phyloP scores from a whole-genome alignment of 2,329 filamentous ascomycete species.

The Colletotrichum shisoi region DNA sequence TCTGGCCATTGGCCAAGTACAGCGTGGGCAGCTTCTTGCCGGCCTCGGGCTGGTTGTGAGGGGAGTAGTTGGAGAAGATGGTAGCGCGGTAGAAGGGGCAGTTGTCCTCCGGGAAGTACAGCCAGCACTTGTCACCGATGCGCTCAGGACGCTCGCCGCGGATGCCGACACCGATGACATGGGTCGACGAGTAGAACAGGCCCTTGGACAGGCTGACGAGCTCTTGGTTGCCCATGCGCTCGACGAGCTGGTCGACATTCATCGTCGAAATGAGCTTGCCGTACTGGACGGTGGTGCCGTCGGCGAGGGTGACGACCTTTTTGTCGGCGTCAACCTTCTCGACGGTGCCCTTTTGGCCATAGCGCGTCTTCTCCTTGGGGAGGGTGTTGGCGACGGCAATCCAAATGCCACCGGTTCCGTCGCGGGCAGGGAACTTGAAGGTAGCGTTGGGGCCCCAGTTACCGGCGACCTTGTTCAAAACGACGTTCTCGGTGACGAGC shows the following conservation, averaged over 20 bases:
- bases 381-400: constrained; percentile 94
- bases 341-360: constrained; percentile 85
- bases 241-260: constrained; percentile 87
- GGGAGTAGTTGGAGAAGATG: constrained; percentile 99
- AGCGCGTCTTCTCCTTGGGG: constrained; percentile 88
- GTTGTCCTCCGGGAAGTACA: constrained; percentile 99
- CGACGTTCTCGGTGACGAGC: constrained; percentile 89
- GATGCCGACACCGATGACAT: constrained; percentile 95
- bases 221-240: constrained; percentile 87
- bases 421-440: constrained; percentile 95
- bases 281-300: constrained; percentile 90
- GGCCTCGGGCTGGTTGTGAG: constrained; percentile 90
- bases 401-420: constrained; percentile 98
- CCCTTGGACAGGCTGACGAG: constrained; percentile 84
- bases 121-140: constrained; percentile 99
- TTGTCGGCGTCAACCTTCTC: constrained; percentile 84
- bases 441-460: constrained; percentile 99
- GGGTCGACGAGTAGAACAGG: constrained; percentile 95
- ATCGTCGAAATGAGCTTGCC: constrained; percentile 95
- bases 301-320: constrained; percentile 81
- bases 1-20: constrained; percentile 84
- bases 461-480: constrained; percentile 93
- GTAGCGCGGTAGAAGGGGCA: constrained; percentile 99
- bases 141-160: constrained; percentile 90
- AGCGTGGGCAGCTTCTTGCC: constrained; percentile 86